phyloP scores from a whole-genome alignment of 257 asterid species.

The Galeopsis tetrahit region DNA sequence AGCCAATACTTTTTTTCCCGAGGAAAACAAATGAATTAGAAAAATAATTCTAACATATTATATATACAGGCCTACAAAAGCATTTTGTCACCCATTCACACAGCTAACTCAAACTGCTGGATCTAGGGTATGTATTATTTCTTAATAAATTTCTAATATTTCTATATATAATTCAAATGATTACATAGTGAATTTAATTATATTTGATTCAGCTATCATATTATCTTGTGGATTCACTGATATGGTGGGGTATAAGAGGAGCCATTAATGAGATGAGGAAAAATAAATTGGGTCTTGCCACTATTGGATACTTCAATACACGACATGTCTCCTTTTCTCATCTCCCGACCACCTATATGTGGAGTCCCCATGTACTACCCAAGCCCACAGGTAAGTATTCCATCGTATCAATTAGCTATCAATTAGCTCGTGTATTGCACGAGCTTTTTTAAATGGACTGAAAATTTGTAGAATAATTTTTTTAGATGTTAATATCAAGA shows the following conservation, averaged over 20 bases:
- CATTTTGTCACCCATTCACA: constrained; percentile 89
- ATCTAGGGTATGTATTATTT: constrained; percentile 66
- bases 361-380: constrained; percentile 91
- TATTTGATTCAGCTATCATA: constrained; percentile 70
- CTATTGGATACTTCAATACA: constrained; percentile 81
- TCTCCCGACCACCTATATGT: constrained; percentile 92
- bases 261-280: constrained; percentile 81
- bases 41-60: constrained; percentile 31
- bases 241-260: constrained; percentile 98
- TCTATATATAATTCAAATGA: neutral
- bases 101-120: constrained; percentile 91
- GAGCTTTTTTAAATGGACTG: too few relatives aligned
- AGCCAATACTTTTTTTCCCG: too few relatives aligned
- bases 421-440: too few relatives aligned
- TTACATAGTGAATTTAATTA: neutral
- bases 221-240: constrained; percentile 75
- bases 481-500: too few relatives aligned
- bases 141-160: constrained; percentile 20
- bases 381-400: constrained; percentile 81
- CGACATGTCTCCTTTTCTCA: constrained; percentile 86
- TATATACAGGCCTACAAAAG: constrained; percentile 83
- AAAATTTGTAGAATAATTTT: too few relatives aligned
- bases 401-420: too few relatives aligned
- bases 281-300: constrained; percentile 78
- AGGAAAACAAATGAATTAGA: too few relatives aligned